Evolutionary conservation across 495 filamentous ascomycete species (phyloP).

Genomic region (Darksidea phi): DNA sequence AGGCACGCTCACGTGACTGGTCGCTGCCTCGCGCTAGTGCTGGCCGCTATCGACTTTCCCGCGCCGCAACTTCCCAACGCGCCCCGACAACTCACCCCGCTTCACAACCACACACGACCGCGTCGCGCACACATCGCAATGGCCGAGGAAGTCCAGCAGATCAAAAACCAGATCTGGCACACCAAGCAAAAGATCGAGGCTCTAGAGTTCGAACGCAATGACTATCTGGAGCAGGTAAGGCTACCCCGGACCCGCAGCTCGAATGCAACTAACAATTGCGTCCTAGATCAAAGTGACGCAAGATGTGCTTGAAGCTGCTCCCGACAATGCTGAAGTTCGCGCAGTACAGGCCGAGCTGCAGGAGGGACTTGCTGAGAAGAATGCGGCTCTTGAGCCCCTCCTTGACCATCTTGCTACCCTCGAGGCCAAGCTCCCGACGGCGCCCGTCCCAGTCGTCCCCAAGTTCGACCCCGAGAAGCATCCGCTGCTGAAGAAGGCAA

Average conservation of each 20-base stretch:
- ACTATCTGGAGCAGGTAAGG: background rate
- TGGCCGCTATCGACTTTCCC: too few relatives aligned
- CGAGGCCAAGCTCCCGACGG: conserved; percentile 1
- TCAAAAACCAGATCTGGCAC: background rate
- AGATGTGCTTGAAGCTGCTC: background rate
- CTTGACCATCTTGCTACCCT: conserved; percentile 1
- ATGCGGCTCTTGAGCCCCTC: background rate
- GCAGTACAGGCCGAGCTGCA: background rate
- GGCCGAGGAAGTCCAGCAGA: background rate
- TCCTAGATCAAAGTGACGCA: background rate
- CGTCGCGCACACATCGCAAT: background rate
- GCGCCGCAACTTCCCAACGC: background rate
- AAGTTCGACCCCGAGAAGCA: conserved; percentile 38
- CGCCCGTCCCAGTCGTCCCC: conserved; percentile 9
- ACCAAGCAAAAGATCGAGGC: background rate
- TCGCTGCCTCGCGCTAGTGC: too few relatives aligned
- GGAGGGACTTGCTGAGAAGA: background rate
- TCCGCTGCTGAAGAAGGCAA: conserved; percentile 50
- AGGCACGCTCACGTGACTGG: too few relatives aligned
- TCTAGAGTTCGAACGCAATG: background rate
- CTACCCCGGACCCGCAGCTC: background rate
- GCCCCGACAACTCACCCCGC: conserved; percentile 1
- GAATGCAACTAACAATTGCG: background rate
- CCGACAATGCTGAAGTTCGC: background rate
- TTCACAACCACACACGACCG: background rate